Evolutionary conservation across 2,329 filamentous ascomycete species (phyloP), one percentile per base, ranked within the genome.

Genomic region (Xenoacremonium recifei): DNA sequence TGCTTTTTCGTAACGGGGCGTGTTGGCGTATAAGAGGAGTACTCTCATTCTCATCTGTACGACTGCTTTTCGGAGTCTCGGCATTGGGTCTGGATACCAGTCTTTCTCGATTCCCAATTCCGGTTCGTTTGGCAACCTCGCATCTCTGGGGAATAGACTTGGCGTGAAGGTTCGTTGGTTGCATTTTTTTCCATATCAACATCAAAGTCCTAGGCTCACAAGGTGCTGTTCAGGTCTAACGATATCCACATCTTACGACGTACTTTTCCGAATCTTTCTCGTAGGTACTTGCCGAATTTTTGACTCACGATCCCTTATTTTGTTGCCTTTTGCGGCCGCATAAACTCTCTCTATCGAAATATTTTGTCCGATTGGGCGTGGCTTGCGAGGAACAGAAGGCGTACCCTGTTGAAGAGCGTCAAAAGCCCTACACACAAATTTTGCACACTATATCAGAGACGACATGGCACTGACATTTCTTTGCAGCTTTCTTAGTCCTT

Each of bases 1-100:
- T 62, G 55, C 60, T 58, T 57, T 51, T 55, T 50, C 33, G 57
- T 56, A 58, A 49, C 55, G 64, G 9, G 29, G 66, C 64, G 67
- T 68, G 64, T 63, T 56, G 65, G 66, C 63, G 65, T 69, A 61
- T 60, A 54, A 65, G 53, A 64, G 50, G n/a, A n/a, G n/a, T n/a
- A 55, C 53, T 55, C 49, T 63, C 58, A 51, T 60, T 58, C 54
- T 61, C 57, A 52, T 63, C 62, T 61, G 58, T 59, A 59, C 61
- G 60, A 59, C 60, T 60, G 57, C 55, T 57, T 63, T 64, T 63
- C 58, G 59, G 59, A 64, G 61, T 66, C 55, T 60, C 55, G 59
- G 57, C 53, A 57, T 61, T 59, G 49, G 60, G 59, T 64, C 61
- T 66, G 57, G 57, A 63, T 54, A 63, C 50, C 57, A 51, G 55